phyloP scores from a whole-genome alignment of 2,329 filamentous ascomycete genomes.

The Colletotrichum sp. region DNA sequence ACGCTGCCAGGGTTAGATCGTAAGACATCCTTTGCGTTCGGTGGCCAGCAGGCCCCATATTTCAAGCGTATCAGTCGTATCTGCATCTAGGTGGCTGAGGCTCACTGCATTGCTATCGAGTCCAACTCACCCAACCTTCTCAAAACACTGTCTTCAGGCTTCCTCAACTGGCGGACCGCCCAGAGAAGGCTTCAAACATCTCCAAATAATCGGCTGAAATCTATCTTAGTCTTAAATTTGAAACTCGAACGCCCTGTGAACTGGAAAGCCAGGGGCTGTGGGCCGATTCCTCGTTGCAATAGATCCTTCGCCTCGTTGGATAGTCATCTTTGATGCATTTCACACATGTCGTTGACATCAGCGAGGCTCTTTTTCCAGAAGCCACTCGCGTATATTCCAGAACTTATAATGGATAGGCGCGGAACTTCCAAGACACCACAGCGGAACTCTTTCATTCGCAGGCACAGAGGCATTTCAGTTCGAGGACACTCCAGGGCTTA shows the following conservation, averaged over 20 bases:
- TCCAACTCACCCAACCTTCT: not conserved
- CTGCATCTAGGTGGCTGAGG: not conserved
- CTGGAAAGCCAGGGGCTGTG: too few species aligned
- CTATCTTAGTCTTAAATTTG: rapidly evolving
- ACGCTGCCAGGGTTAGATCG: not conserved
- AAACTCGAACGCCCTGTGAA: too few species aligned
- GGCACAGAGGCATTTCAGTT: too few species aligned
- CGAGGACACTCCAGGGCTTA: too few species aligned
- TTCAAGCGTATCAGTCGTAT: rapidly evolving
- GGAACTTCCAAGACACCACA: too few species aligned
- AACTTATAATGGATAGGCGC: rapidly evolving
- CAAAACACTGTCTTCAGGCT: not conserved
- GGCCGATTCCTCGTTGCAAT: too few species aligned
- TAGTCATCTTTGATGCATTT: too few species aligned
- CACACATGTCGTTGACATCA: too few species aligned
- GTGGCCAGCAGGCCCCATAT: not conserved
- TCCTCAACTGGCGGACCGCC: not conserved
- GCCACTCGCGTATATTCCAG: too few species aligned
- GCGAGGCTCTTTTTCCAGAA: too few species aligned
- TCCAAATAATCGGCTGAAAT: rapidly evolving
- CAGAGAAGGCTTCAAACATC: not conserved
- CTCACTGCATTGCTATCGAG: not conserved
- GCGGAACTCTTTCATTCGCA: too few species aligned
- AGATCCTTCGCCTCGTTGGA: too few species aligned
- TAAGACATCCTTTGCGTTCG: not conserved